Evolutionary conservation across 768 basidiomycete species (phyloP).

Genomic region (Tulasnella sp.): DNA sequence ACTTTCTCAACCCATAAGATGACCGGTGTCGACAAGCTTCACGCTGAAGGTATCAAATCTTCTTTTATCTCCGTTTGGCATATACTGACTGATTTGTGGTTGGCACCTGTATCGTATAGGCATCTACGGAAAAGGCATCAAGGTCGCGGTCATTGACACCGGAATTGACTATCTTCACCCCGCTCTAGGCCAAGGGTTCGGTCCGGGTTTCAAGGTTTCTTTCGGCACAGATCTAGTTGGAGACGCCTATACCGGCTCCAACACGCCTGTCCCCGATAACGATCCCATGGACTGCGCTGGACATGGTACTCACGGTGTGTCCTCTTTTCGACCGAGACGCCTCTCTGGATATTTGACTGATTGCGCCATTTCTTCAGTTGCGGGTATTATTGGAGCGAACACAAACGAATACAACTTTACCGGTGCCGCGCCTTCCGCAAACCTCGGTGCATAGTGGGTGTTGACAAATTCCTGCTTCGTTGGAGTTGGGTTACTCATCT

Average conservation of each 20-base stretch:
- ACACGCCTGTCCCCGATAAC: constrained; percentile 3
- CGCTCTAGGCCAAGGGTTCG: constrained; percentile 12
- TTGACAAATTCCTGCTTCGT: background rate
- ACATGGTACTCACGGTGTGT: constrained; percentile 34
- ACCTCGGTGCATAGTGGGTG: constrained; percentile 25
- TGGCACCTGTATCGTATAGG: background rate
- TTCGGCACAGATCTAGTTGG: constrained; percentile 14
- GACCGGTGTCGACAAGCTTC: constrained; percentile 15
- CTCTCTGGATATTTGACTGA: background rate
- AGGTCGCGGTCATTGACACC: constrained; percentile 13
- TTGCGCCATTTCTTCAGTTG: background rate
- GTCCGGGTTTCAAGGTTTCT: constrained; percentile 12
- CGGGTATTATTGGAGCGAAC: background rate
- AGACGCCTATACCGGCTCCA: constrained; percentile 10
- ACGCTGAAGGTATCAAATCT: background rate
- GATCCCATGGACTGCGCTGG: constrained; percentile 14
- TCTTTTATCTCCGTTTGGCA: background rate
- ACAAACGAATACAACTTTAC: constrained; percentile 41
- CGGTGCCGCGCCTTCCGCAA: constrained; percentile 55
- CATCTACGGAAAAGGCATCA: constrained; percentile 9
- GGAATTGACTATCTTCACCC: constrained; percentile 13
- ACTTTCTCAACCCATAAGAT: constrained; percentile 9
- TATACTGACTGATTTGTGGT: background rate
- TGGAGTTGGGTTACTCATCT: background rate
- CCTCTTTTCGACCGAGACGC: background rate